These are phyloP conservation scores for Hymenoscyphus repandus DNA, from an alignment of 2,329 filamentous ascomycete genomes.

Conservation along the genomic window DNA sequence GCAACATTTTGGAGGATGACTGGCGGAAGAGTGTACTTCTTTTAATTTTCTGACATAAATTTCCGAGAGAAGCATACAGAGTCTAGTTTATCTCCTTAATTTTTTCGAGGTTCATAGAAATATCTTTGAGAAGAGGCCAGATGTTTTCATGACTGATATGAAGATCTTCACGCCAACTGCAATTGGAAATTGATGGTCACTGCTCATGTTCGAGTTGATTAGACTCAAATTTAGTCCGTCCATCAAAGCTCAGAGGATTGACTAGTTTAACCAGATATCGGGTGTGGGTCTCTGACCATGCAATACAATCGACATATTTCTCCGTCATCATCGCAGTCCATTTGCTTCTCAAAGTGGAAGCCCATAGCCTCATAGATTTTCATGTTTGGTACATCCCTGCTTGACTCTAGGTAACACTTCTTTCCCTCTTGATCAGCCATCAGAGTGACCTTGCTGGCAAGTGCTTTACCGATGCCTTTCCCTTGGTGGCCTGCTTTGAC, in stretches of 20 bases:
- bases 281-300: conserved; percentile 40
- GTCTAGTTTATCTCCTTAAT: too few species aligned
- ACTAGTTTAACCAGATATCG: background rate
- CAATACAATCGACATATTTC: conserved; percentile 48
- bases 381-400: conserved; percentile 61
- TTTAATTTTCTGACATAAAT: too few species aligned
- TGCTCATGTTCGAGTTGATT: too few species aligned
- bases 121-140: too few species aligned
- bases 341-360: conserved; percentile 58
- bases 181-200: too few species aligned
- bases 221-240: background rate
- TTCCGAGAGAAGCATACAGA: too few species aligned
- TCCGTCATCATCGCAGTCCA: conserved; percentile 61
- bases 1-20: too few species aligned
- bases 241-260: background rate
- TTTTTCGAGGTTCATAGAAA: too few species aligned
- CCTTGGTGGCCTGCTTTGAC: conserved; percentile 62
- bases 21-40: too few species aligned
- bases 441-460: conserved; percentile 59
- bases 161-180: too few species aligned
- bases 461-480: conserved; percentile 57
- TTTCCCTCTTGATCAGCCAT: conserved; percentile 59
- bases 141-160: too few species aligned
- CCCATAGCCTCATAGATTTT: conserved; percentile 67
- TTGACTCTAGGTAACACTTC: conserved; percentile 67